A percentile compares a stretch with the other conserved stretches of the same genome.
Conservation (phyloP, 306 rosid genomes). For the Cucumis melo region DNA sequence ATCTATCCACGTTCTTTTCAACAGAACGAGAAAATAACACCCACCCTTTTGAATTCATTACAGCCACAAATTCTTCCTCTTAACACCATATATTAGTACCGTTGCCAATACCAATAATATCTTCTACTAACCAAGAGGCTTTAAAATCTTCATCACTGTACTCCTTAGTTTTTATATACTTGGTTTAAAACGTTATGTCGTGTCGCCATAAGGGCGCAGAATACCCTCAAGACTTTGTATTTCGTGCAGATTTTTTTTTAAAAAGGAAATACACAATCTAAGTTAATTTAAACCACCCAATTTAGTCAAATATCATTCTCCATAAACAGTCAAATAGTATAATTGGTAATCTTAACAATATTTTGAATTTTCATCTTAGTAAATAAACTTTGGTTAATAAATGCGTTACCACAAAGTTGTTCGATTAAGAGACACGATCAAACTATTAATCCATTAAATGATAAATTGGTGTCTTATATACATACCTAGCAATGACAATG, state of each 20-base stretch:
- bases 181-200: constrained; percentile 20
- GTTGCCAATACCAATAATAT: neutral
- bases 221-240: constrained; percentile 2
- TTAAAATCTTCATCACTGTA: neutral
- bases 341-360: neutral
- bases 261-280: neutral
- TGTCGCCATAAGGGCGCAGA: constrained; percentile 19
- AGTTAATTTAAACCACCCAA: constrained; percentile 9
- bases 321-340: neutral
- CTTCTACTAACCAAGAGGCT: neutral
- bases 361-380: neutral
- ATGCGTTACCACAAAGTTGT: constrained; percentile 8
- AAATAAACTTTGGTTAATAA: neutral
- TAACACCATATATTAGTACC: neutral
- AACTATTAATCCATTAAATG: no score
- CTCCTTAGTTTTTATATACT: neutral
- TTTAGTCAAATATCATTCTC: constrained; percentile 13
- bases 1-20: constrained; percentile 4
- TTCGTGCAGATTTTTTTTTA: neutral
- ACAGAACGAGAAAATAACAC: neutral
- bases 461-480: no score
- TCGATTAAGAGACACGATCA: no score
- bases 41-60: neutral
- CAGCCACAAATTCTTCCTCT: neutral
- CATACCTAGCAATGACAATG: no score